Evolutionary conservation across 1,284 basidiomycete species (phyloP).

Genomic region (Erythrobasidium hasegawianum): DNA sequence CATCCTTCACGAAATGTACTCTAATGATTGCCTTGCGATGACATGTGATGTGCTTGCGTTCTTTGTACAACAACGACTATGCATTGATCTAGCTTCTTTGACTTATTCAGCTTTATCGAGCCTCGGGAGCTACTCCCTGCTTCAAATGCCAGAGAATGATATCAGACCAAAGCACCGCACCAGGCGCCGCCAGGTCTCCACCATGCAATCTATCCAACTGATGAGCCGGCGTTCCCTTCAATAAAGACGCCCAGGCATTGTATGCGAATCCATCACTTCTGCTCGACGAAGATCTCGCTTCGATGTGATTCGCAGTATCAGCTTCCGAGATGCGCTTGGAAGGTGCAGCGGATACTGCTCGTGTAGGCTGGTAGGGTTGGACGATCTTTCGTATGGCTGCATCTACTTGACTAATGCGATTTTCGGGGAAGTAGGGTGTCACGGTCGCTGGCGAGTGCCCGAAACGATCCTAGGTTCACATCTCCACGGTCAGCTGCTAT

Average conservation of each 20-base stretch:
- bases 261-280: slow-evolving; percentile 37
- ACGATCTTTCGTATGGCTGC: slow-evolving; percentile 40
- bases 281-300: not conserved
- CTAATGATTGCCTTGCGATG: too few species aligned
- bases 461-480: slow-evolving; percentile 36
- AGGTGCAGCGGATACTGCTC: not conserved
- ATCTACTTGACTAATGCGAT: slow-evolving; percentile 44
- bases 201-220: slow-evolving; percentile 31
- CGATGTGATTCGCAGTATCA: not conserved
- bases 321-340: not conserved
- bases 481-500: not conserved
- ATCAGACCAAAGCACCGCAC: slow-evolving; percentile 40
- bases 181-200: slow-evolving; percentile 23
- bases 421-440: slow-evolving; percentile 41
- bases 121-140: slow-evolving; percentile 10
- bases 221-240: slow-evolving; percentile 44
- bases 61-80: too few species aligned
- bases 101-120: too few species aligned
- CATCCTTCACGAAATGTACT: too few species aligned
- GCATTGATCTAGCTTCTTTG: too few species aligned
- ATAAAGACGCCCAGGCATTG: slow-evolving; percentile 42
- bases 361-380: slow-evolving; percentile 26
- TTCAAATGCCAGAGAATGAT: slow-evolving; percentile 43
- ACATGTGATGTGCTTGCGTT: too few species aligned
- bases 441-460: slow-evolving; percentile 14